phyloP scores from a whole-genome alignment of 2,329 filamentous ascomycete species.

The Alternaria angustiovoidea region DNA sequence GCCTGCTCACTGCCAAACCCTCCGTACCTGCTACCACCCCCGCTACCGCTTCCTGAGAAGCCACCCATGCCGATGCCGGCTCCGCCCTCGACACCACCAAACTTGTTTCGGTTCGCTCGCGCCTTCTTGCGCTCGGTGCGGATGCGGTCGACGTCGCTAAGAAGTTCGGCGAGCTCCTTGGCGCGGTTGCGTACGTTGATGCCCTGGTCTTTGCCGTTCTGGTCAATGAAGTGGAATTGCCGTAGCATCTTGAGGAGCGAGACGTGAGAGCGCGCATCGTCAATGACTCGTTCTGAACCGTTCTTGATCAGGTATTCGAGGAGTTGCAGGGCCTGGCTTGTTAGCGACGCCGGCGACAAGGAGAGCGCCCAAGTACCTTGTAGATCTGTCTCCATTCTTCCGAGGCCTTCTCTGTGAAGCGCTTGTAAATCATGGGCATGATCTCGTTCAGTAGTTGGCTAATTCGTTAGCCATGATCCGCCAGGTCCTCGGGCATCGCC shows the following conservation, averaged over 20 bases:
- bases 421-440: constrained; percentile 99
- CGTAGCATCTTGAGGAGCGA: constrained; percentile 97
- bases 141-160: constrained; percentile 90
- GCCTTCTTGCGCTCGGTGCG: constrained; percentile 83
- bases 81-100: constrained; percentile 91
- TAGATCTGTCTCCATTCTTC: constrained; percentile 99
- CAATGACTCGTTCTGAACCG: constrained; percentile 94
- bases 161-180: constrained; percentile 93
- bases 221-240: constrained; percentile 96
- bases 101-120: constrained; percentile 88
- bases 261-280: constrained; percentile 94
- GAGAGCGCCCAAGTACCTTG: constrained; percentile 67
- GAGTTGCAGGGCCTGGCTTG: constrained; percentile 75
- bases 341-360: constrained; percentile 21
- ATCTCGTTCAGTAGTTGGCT: constrained; percentile 98
- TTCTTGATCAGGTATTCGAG: constrained; percentile 98
- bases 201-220: constrained; percentile 97
- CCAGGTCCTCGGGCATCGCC: constrained; percentile 43
- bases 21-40: constrained; percentile 71
- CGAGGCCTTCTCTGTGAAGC: constrained; percentile 96
- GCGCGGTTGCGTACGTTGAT: constrained; percentile 97
- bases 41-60: constrained; percentile 61
- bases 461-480: constrained; percentile 34
- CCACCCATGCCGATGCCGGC: constrained; percentile 65
- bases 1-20: constrained; percentile 78